Evolutionary conservation across 1,284 basidiomycete genomes (phyloP).

Genomic region (Tetrapyrgos nigripes): DNA sequence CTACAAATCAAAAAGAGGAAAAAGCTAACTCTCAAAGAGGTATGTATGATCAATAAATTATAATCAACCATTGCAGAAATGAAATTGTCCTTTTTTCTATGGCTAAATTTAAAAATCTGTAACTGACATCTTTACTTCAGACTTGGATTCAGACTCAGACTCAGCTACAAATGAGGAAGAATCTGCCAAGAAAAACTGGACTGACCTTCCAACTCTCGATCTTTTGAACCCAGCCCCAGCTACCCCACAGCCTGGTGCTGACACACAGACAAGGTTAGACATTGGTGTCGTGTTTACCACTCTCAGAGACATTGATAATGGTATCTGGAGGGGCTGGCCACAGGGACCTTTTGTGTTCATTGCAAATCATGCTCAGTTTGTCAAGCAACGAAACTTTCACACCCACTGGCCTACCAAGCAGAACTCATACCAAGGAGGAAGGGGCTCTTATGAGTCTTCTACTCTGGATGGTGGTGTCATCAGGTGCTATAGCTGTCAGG

Average conservation of each 20-base stretch:
- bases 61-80: no score
- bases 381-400: conserved; percentile 9
- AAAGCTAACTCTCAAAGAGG: no score
- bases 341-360: conserved; percentile 22
- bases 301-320: neutral
- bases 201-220: neutral
- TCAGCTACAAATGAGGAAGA: no score
- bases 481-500: neutral
- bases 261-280: neutral
- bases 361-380: conserved; percentile 15
- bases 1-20: no score
- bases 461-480: conserved; percentile 6
- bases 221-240: neutral
- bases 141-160: no score
- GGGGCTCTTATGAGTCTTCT: conserved; percentile 8
- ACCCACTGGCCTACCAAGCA: conserved; percentile 23
- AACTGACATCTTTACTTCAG: no score
- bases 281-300: neutral
- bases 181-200: no score
- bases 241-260: neutral
- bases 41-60: no score
- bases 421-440: conserved; percentile 17
- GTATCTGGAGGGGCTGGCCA: conserved; percentile 30
- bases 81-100: no score
- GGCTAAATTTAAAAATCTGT: no score